A percentile compares a stretch with the other conserved stretches of the same genome.
These are phyloP conservation scores for Aspergillus heteromorphus DNA, from an alignment of 495 filamentous ascomycete species.

Conservation along the genomic window DNA sequence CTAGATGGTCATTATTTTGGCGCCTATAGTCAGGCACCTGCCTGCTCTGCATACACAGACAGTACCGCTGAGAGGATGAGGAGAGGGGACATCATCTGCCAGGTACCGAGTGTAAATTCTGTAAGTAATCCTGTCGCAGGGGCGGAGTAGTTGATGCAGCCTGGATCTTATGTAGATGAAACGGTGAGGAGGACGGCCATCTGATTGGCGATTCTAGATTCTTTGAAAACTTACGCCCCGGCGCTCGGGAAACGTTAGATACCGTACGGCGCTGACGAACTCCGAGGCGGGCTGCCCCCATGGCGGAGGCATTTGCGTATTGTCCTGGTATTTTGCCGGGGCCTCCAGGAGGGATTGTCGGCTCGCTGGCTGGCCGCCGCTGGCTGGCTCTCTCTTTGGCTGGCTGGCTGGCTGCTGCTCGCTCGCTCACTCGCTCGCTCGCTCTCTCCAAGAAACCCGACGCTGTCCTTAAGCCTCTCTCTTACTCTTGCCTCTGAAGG, in stretches of 20 bases:
- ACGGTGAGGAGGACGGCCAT: slow-evolving; percentile 3
- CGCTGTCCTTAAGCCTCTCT: slow-evolving; percentile 9
- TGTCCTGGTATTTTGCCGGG: slow-evolving; percentile 10
- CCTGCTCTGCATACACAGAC: not conserved
- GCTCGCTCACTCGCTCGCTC: too few relatives aligned
- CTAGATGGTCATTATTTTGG: too few relatives aligned
- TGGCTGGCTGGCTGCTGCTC: not conserved
- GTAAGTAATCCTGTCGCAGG: not conserved
- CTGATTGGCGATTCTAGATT: too few relatives aligned
- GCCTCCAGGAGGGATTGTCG: slow-evolving; percentile 1
- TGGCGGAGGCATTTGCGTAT: slow-evolving; percentile 1
- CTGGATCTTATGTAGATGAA: slow-evolving; percentile 10
- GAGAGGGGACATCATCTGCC: not conserved
- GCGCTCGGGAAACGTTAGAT: not conserved
- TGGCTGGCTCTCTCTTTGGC: too few relatives aligned
- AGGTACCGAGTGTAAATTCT: not conserved
- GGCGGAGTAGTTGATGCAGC: not conserved
- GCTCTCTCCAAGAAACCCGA: not conserved
- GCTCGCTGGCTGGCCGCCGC: not conserved
- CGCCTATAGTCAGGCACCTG: too few relatives aligned
- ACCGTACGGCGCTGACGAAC: slow-evolving; percentile 8
- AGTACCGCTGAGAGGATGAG: not conserved
- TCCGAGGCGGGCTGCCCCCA: not conserved
- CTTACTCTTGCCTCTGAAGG: slow-evolving; percentile 6
- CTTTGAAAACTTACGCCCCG: slow-evolving; percentile 5